These are phyloP conservation scores for Rhododendron simsii DNA, from an alignment of 148 eudicot species.

Conservation along the genomic window DNA sequence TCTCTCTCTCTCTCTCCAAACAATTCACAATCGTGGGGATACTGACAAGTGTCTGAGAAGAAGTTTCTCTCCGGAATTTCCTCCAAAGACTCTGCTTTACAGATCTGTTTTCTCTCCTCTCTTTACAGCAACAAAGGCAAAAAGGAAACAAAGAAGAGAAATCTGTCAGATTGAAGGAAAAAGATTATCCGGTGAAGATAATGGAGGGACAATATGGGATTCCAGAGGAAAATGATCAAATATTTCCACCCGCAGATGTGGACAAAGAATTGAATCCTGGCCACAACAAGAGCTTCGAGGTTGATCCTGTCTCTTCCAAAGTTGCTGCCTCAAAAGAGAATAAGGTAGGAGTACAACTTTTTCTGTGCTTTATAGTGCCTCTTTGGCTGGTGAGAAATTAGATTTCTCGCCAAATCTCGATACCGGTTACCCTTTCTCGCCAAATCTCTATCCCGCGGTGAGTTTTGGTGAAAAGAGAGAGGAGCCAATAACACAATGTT, in stretches of 20 bases:
- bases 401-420: no score
- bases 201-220: conserved; percentile 7
- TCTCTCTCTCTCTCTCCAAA: background rate
- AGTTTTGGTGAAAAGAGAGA: background rate
- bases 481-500: background rate
- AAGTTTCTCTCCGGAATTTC: background rate
- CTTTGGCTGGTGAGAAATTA: background rate
- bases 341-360: conserved; percentile 24
- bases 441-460: background rate
- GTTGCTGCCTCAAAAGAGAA: conserved; percentile 18
- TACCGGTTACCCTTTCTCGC: background rate
- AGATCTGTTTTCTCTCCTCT: background rate
- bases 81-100: background rate
- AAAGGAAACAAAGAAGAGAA: background rate
- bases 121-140: background rate
- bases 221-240: conserved; percentile 2
- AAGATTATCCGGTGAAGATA: background rate
- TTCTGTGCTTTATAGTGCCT: background rate
- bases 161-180: background rate
- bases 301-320: conserved; percentile 45
- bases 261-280: conserved; percentile 39
- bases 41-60: conserved; percentile 4
- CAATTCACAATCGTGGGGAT: background rate
- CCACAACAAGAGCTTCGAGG: conserved; percentile 28
- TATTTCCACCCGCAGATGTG: conserved; percentile 49